phyloP scores from a whole-genome alignment of 441 rosid genomes.

The Populus hybrid region DNA sequence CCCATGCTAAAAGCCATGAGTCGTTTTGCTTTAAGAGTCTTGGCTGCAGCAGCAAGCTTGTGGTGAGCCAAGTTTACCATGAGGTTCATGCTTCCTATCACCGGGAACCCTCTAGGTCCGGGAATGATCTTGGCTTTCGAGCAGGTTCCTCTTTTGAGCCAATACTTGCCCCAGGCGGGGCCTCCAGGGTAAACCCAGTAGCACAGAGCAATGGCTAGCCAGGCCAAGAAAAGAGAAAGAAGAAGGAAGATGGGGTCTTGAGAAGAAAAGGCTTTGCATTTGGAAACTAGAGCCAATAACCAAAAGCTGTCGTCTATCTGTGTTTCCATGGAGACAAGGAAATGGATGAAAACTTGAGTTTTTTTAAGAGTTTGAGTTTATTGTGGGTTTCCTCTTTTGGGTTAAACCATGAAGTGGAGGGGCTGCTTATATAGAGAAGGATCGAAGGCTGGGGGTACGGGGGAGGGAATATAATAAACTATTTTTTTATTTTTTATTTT shows the following conservation, averaged over 20 bases:
- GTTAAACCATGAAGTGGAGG: slow-evolving; percentile 23
- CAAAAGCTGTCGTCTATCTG: slow-evolving; percentile 37
- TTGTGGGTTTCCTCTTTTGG: slow-evolving; percentile 34
- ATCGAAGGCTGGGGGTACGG: neutral
- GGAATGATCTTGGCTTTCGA: slow-evolving; percentile 27
- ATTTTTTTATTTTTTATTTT: too few relatives aligned
- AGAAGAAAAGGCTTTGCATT: slow-evolving; percentile 30
- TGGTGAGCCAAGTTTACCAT: slow-evolving; percentile 47
- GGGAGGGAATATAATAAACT: neutral
- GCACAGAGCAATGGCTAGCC: slow-evolving; percentile 25
- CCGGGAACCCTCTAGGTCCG: slow-evolving; percentile 45
- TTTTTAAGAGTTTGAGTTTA: neutral
- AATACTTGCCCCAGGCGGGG: slow-evolving; percentile 50
- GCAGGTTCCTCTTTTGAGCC: neutral
- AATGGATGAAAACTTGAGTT: neutral
- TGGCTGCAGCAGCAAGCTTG: slow-evolving; percentile 31
- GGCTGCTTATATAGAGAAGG: slow-evolving; percentile 28
- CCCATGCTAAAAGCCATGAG: too few relatives aligned
- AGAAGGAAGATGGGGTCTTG: slow-evolving; percentile 21
- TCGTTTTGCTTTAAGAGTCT: too few relatives aligned
- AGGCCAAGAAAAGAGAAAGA: slow-evolving; percentile 28
- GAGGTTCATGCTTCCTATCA: slow-evolving; percentile 43
- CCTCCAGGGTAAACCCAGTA: slow-evolving; percentile 49
- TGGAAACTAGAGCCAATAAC: slow-evolving; percentile 33
- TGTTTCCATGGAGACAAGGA: slow-evolving; percentile 33